Percentiles rank a stretch among this genome's conserved stretches.
Conservation (phyloP, 2,329 filamentous ascomycete genomes). For the Diaporthe destruens region DNA sequence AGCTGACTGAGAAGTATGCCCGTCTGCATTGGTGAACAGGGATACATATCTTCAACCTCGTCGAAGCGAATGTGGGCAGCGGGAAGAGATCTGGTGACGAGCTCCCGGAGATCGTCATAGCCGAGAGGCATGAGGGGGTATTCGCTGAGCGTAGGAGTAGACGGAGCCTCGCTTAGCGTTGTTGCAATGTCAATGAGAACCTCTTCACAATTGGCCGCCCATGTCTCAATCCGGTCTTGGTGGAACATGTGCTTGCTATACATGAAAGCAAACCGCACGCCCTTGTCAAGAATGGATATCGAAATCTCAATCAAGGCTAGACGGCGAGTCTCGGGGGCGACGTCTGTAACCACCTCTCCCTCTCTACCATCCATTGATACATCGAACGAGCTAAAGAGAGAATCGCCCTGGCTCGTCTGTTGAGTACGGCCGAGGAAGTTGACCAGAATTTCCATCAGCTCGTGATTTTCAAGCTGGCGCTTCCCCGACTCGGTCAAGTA, state of each 20-base stretch:
- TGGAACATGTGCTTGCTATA: constrained; percentile 5
- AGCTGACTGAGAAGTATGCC: constrained; percentile 46
- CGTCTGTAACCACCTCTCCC: not conserved
- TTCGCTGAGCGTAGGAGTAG: constrained; percentile 46
- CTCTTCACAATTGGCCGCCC: not conserved
- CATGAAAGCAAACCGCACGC: constrained; percentile 4
- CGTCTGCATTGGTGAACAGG: constrained; percentile 46
- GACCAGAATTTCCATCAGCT: not conserved
- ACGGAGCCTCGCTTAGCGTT: not conserved
- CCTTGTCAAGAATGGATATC: not conserved
- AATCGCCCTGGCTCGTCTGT: not conserved
- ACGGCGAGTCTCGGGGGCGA: constrained; percentile 11
- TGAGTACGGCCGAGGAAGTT: constrained; percentile 21
- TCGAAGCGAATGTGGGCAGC: constrained; percentile 40
- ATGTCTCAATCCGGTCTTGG: not conserved
- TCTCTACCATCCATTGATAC: not conserved
- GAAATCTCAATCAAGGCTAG: constrained; percentile 14
- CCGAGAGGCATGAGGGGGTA: constrained; percentile 44
- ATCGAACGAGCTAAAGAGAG: constrained; percentile 3
- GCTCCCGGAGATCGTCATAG: constrained; percentile 43
- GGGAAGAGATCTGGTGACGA: constrained; percentile 41
- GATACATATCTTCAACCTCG: constrained; percentile 45
- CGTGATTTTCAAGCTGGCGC: not conserved
- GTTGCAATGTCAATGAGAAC: constrained; percentile 2
- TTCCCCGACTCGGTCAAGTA: constrained; percentile 12